Evolutionary conservation across 139 green algal genomes (phyloP).

Genomic region (Pleodorina starrii): DNA sequence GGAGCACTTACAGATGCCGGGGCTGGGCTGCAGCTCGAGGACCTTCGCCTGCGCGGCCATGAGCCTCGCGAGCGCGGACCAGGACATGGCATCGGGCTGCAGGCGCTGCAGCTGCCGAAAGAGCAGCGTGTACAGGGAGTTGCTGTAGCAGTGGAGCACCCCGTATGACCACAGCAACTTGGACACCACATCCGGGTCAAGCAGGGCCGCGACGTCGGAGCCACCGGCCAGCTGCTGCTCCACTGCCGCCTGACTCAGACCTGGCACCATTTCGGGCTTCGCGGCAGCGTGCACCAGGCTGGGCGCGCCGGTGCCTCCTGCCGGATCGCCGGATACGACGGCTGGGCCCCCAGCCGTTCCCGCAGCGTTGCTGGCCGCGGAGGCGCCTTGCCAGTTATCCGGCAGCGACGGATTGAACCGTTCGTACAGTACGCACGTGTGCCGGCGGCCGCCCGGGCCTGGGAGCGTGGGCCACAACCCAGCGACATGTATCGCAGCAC

Average conservation of each 20-base stretch:
- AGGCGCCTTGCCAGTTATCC: neutral
- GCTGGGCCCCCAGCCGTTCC: too few species aligned
- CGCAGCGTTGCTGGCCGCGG: neutral
- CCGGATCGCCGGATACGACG: too few species aligned
- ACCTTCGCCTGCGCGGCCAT: constrained; percentile 13
- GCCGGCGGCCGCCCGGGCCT: constrained; percentile 12
- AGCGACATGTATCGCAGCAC: too few species aligned
- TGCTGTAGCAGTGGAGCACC: constrained; percentile 41
- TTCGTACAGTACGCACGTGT: neutral
- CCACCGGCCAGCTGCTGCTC: neutral
- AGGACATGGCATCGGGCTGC: neutral
- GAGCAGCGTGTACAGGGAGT: constrained; percentile 30
- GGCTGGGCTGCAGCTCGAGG: constrained; percentile 23
- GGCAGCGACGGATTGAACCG: constrained; percentile 34
- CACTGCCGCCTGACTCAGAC: neutral
- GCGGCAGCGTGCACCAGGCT: too few species aligned
- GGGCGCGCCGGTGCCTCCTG: too few species aligned
- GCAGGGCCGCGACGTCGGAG: neutral
- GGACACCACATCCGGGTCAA: constrained; percentile 27
- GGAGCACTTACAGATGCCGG: constrained; percentile 2
- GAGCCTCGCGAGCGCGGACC: constrained; percentile 36
- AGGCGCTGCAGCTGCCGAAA: constrained; percentile 43
- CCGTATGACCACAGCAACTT: constrained; percentile 37
- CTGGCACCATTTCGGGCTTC: too few species aligned
- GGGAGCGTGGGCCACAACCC: constrained; percentile 19